Evolutionary conservation across 179 eudicot genomes (phyloP).

Genomic region (Heliamphora ciliata): DNA sequence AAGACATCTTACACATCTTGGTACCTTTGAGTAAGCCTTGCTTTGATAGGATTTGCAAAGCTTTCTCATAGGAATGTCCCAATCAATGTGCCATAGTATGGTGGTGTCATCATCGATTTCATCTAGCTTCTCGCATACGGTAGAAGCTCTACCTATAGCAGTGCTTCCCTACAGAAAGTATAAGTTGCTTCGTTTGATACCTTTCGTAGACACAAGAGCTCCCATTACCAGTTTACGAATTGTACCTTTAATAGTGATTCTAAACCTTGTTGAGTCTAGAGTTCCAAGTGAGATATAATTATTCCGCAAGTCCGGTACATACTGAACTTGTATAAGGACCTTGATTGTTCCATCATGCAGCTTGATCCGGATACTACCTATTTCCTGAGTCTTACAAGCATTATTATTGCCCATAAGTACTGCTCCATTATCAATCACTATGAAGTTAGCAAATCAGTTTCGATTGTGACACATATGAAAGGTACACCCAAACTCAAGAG

Average conservation of each 20-base stretch:
- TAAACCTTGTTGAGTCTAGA: neutral
- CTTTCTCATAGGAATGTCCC: no score
- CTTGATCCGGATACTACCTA: neutral
- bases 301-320: neutral
- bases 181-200: neutral
- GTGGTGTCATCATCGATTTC: no score
- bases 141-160: neutral
- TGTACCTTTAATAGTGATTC: neutral
- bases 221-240: neutral
- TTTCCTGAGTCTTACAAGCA: neutral
- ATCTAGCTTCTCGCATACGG: neutral
- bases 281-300: neutral
- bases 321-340: neutral
- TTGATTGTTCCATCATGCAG: neutral
- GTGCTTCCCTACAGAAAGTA: neutral
- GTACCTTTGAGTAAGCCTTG: no score
- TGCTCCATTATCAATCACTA: neutral
- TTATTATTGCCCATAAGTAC: neutral
- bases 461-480: neutral
- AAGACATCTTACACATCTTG: no score
- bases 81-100: no score
- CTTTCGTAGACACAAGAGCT: neutral
- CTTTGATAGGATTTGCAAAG: no score
- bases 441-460: neutral
- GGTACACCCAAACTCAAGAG: neutral